Conservation (phyloP, 371 early-diverging fungal species). For the Mortierella polycephala region DNA sequence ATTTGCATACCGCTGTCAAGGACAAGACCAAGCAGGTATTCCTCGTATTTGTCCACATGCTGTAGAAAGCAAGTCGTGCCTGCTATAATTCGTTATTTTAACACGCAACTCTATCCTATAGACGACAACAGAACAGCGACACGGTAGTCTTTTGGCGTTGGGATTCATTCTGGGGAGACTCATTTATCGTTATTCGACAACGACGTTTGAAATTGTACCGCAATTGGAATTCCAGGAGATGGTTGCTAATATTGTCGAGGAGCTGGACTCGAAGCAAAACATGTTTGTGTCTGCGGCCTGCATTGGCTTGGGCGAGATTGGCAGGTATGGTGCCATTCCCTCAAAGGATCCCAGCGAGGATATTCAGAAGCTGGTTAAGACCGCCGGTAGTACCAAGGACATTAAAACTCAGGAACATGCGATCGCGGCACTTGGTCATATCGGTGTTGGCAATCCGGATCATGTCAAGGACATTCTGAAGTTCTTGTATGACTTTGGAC, state of each 20-base stretch:
- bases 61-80: conserved; percentile 5
- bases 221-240: conserved; percentile 53
- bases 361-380: conserved; percentile 59
- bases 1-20: conserved; percentile 37
- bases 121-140: conserved; percentile 62
- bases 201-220: conserved; percentile 37
- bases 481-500: conserved; percentile 70
- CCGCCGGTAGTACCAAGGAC: conserved; percentile 70
- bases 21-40: conserved; percentile 42
- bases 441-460: conserved; percentile 68
- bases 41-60: conserved; percentile 18
- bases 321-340: conserved; percentile 65
- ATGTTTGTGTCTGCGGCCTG: conserved; percentile 67
- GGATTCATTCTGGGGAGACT: conserved; percentile 77
- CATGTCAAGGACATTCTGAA: conserved; percentile 59
- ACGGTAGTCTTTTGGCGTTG: conserved; percentile 76
- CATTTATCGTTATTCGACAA: conserved; percentile 64
- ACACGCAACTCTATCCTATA: not conserved
- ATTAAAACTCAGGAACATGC: conserved; percentile 82
- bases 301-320: conserved; percentile 73
- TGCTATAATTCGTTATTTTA: not conserved
- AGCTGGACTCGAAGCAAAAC: conserved; percentile 63
- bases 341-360: conserved; percentile 40
- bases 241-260: conserved; percentile 55
- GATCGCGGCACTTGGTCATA: conserved; percentile 74